Base-by-base conservation (phyloP, 495 filamentous ascomycete genomes). In the Aspergillus haitiensis region DNA sequence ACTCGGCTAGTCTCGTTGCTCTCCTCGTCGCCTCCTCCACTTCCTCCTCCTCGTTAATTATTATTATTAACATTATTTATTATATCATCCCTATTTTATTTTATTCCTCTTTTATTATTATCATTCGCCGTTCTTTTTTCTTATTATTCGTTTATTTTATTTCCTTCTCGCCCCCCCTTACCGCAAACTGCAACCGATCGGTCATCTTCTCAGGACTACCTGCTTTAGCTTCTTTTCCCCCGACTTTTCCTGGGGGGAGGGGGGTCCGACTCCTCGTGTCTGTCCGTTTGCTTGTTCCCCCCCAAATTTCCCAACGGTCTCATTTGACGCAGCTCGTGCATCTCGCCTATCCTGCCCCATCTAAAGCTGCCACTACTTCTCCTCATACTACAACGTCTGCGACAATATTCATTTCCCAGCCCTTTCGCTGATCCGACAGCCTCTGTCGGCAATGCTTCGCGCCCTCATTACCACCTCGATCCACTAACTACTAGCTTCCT, bases 261-360 rank as follows among this genome's bases (percentile, higher is more conserved):
- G 37, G 37, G 37, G 37, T 40, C 37, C n/a, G 37, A 40, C 37
- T 40, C 37, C 37, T 40, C 37, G 37, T 40, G 37, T 40, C 37
- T 40, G 37, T n/a, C n/a, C 21, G 21, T 27, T 27, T 27, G 21
- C 11, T 40, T 40, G 37, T 40, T 8, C n/a, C 37, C 37, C 42
- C 42, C n/a, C 18, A 8, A 8, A 13, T 16, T 16, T 16, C 42
- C 42, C 42, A 46, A 46, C 42, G 42, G 42, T 16, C 42, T 46
- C n/a, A 40, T 40, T 40, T n/a, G 37, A 40, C 9, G 37, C 37
- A 40, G 37, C 37, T 40, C 37, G 37, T 40, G 37, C 42, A 1
- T 46, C 12, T 46, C 12, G 42, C 12, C 42, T 16, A 16, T 13
- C n/a, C 42, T 46, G 32, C 47, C n/a, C 49, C 13, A 13, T 21